Conservation (phyloP, 257 asterid species). For the Nicotiana paniculata region DNA sequence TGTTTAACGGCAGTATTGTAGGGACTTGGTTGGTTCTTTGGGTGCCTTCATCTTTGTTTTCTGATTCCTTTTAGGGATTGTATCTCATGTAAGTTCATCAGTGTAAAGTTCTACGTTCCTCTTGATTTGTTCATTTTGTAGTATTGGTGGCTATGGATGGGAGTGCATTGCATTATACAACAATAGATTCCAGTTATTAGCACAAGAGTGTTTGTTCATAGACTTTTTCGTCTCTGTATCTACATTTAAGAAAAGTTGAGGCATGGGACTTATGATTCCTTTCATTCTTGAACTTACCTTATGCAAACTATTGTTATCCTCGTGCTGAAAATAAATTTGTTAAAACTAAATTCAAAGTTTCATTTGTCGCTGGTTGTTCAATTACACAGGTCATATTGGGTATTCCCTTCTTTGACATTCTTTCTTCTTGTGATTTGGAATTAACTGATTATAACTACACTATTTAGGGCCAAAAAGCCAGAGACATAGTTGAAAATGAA, state of each 20-base stretch:
- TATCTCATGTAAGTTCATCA: not conserved
- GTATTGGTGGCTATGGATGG: constrained; percentile 6
- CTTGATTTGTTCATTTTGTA: constrained; percentile 3
- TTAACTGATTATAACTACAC: too few species aligned
- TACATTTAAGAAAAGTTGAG: not conserved
- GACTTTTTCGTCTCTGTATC: not conserved
- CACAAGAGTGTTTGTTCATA: not conserved
- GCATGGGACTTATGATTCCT: not conserved
- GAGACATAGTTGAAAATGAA: too few species aligned
- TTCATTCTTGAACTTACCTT: too few species aligned
- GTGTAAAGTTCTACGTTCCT: constrained; percentile 12
- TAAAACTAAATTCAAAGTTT: too few species aligned
- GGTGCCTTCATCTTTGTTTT: not conserved
- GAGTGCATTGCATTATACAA: not conserved
- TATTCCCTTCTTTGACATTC: too few species aligned
- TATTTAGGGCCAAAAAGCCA: too few species aligned
- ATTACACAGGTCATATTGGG: too few species aligned
- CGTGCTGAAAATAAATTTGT: too few species aligned
- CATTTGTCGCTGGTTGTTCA: too few species aligned
- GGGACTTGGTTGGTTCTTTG: constrained; percentile 14
- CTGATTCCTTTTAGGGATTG: constrained; percentile 3
- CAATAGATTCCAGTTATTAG: not conserved
- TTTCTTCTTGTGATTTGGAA: too few species aligned
- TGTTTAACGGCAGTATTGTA: constrained; percentile 23
- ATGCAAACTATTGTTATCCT: too few species aligned